Conservation (phyloP, 768 basidiomycete genomes). For the Rhodotorula diobovata region DNA sequence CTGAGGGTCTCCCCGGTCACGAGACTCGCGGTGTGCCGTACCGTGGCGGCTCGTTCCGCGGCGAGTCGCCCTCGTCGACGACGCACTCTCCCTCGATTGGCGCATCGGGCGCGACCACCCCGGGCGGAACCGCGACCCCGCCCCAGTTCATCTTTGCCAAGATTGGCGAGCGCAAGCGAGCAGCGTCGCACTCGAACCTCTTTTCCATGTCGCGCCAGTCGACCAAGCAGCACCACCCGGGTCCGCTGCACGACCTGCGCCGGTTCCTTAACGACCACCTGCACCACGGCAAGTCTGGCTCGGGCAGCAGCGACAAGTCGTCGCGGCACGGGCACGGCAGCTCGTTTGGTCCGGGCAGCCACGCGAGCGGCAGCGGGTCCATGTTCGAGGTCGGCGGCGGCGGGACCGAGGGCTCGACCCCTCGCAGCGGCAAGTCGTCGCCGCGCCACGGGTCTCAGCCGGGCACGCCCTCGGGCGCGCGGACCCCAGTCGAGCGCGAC, state of each 20-base stretch:
- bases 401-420: constrained; percentile 19
- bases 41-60: constrained; percentile 15
- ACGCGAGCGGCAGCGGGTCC: neutral
- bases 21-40: neutral
- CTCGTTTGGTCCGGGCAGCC: no score
- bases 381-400: constrained; percentile 9
- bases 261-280: constrained; percentile 93
- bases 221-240: constrained; percentile 53
- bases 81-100: neutral
- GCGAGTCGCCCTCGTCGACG: neutral
- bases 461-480: constrained; percentile 36
- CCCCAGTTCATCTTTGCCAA: constrained; percentile 44
- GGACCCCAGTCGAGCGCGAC: constrained; percentile 44
- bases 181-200: constrained; percentile 38
- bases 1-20: constrained; percentile 22
- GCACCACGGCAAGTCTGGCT: constrained; percentile 39
- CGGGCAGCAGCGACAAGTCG: neutral
- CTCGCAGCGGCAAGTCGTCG: constrained; percentile 27
- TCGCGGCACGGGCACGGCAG: no score
- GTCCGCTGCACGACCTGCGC: constrained; percentile 85
- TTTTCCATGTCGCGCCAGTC: constrained; percentile 46
- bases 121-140: constrained; percentile 39
- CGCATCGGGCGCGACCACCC: constrained; percentile 24
- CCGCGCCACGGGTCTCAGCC: constrained; percentile 25
- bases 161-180: constrained; percentile 35